Evolutionary conservation across 2,329 filamentous ascomycete species (phyloP).

Genomic region (Neofusicoccum umdonicola): DNA sequence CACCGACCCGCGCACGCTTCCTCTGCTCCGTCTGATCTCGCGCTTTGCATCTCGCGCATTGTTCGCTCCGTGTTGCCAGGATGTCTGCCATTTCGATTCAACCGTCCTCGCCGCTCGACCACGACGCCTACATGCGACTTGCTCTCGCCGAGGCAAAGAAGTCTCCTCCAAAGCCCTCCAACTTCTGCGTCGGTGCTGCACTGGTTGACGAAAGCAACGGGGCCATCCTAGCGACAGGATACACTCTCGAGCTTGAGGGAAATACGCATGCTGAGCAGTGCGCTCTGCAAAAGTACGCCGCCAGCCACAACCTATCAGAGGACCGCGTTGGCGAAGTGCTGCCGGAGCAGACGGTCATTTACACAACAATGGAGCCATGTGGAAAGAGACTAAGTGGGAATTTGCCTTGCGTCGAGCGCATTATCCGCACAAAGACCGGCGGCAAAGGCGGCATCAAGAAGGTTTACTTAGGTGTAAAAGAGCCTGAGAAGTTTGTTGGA

Average conservation of each 20-base stretch:
- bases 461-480: conserved; percentile 83
- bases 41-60: not conserved
- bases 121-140: conserved; percentile 59
- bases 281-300: conserved; percentile 71
- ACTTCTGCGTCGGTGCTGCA: conserved; percentile 94
- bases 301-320: conserved; percentile 43
- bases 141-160: conserved; percentile 74
- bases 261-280: conserved; percentile 98
- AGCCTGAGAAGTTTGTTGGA: conserved; percentile 87
- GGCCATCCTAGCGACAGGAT: conserved; percentile 72
- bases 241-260: conserved; percentile 83
- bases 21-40: not conserved
- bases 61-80: not conserved
- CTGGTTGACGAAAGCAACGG: conserved; percentile 62
- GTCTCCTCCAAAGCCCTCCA: conserved; percentile 83
- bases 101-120: conserved; percentile 27
- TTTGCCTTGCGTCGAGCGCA: conserved; percentile 73
- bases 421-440: conserved; percentile 54
- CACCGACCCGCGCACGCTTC: not conserved
- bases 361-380: conserved; percentile 92
- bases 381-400: conserved; percentile 72
- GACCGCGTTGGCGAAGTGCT: conserved; percentile 54
- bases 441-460: conserved; percentile 64
- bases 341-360: conserved; percentile 62
- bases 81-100: not conserved